Percentiles rank a stretch among this genome's conserved stretches.
Evolutionary conservation across 75 land plant species (phyloP).

Genomic region (Pinus taeda): DNA sequence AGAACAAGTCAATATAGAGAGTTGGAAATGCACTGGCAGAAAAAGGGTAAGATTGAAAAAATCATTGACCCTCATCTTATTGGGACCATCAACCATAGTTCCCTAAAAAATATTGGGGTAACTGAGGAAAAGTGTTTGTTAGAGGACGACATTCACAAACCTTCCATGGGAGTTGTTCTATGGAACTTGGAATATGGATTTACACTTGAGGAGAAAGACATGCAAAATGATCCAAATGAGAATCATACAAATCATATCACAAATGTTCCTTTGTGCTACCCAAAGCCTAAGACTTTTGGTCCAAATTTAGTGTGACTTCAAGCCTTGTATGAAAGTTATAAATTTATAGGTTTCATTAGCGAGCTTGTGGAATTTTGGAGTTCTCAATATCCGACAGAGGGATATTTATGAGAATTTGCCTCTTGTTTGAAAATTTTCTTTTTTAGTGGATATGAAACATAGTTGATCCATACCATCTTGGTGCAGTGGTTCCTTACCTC

Average conservation of each 20-base stretch:
- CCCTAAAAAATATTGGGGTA: slow-evolving; percentile 67
- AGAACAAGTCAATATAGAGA: slow-evolving; percentile 78
- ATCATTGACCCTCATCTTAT: slow-evolving; percentile 60
- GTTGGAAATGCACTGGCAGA: slow-evolving; percentile 82
- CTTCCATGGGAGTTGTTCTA: slow-evolving; percentile 85
- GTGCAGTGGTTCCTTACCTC: no score
- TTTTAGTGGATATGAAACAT: no score
- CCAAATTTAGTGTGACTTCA: no score
- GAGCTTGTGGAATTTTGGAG: no score
- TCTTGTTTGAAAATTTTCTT: no score
- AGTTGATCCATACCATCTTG: no score
- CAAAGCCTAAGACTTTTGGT: no score
- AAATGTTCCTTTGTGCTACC: slow-evolving; percentile 2
- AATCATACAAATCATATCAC: slow-evolving; percentile 19
- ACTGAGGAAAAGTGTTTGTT: slow-evolving; percentile 78
- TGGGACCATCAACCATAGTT: slow-evolving; percentile 48
- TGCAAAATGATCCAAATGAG: slow-evolving; percentile 21
- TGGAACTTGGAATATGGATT: slow-evolving; percentile 88
- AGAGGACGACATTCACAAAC: slow-evolving; percentile 72
- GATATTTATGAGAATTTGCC: no score
- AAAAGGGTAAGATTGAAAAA: slow-evolving; percentile 62
- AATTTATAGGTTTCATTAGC: no score
- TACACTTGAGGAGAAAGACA: slow-evolving; percentile 62
- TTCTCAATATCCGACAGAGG: no score
- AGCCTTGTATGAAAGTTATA: no score